phyloP scores from a whole-genome alignment of 2,329 filamentous ascomycete genomes.

The Chalara sp. region DNA sequence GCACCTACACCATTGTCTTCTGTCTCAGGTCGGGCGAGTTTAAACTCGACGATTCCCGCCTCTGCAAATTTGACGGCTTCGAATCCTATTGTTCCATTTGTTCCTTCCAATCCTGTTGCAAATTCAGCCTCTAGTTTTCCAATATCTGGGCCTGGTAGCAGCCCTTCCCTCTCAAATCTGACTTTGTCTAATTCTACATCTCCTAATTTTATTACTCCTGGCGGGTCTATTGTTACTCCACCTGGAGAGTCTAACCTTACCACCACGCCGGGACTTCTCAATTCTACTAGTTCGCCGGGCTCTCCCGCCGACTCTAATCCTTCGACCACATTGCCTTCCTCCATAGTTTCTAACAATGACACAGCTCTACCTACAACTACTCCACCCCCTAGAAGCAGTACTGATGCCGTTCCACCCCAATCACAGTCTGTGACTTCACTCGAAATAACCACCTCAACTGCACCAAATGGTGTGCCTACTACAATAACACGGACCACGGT shows the following conservation, averaged over 20 bases:
- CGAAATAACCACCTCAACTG: constrained; percentile 20
- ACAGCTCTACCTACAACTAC: constrained; percentile 8
- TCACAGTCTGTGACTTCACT: not conserved
- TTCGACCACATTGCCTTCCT: not conserved
- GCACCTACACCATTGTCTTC: too few species aligned
- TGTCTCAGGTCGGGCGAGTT: too few species aligned
- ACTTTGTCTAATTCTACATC: not conserved
- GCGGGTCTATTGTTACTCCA: too few species aligned
- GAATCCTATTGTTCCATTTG: not conserved
- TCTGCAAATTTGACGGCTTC: not conserved
- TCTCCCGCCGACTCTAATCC: constrained; percentile 7
- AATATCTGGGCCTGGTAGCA: not conserved
- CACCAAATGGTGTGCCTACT: constrained; percentile 16
- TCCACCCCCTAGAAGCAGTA: constrained; percentile 5
- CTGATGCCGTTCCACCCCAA: not conserved
- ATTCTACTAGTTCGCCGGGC: constrained; percentile 7
- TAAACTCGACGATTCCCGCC: too few species aligned
- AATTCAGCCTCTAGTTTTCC: not conserved
- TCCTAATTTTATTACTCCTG: not conserved
- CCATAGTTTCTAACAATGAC: constrained; percentile 9
- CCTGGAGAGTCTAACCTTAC: too few species aligned
- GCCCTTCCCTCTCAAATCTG: not conserved
- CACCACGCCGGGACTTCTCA: not conserved
- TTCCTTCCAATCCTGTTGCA: not conserved
- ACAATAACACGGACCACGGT: constrained; percentile 21